phyloP scores from a whole-genome alignment of 148 eudicot species.

The Chenopodium album region DNA sequence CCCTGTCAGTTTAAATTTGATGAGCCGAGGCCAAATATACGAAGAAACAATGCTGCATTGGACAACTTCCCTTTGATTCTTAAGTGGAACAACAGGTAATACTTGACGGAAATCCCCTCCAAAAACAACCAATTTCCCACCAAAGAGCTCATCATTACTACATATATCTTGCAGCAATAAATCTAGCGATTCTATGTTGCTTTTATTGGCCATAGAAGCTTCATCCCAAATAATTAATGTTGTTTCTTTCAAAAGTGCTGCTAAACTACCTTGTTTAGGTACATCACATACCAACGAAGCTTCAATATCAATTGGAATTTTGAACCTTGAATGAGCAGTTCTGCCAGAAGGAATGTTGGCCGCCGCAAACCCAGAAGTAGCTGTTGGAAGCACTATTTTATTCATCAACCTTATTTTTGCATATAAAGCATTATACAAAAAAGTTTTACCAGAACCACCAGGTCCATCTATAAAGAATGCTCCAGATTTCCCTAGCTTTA shows the following conservation, averaged over 20 bases:
- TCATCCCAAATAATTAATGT: background rate
- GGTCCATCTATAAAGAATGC: background rate
- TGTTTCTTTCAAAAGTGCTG: background rate
- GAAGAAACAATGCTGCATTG: background rate
- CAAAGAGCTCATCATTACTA: background rate
- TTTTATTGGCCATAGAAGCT: too few species aligned
- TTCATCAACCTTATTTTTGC: background rate
- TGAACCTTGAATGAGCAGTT: constrained; percentile 6
- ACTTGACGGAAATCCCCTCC: background rate
- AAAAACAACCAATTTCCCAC: background rate
- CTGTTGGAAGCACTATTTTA: background rate
- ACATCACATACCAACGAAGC: too few species aligned
- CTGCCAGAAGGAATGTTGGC: background rate
- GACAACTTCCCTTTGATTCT: background rate
- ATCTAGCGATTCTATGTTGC: too few species aligned
- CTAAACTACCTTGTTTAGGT: background rate
- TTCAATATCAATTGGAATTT: background rate
- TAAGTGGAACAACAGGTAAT: background rate
- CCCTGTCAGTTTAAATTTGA: background rate
- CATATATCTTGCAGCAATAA: background rate
- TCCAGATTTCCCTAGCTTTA: background rate
- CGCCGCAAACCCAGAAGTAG: background rate
- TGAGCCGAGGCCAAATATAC: background rate
- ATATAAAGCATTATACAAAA: background rate
- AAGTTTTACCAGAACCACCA: background rate